phyloP scores from a whole-genome alignment of 345 rosid genomes.

The Arabis hirsuta region DNA sequence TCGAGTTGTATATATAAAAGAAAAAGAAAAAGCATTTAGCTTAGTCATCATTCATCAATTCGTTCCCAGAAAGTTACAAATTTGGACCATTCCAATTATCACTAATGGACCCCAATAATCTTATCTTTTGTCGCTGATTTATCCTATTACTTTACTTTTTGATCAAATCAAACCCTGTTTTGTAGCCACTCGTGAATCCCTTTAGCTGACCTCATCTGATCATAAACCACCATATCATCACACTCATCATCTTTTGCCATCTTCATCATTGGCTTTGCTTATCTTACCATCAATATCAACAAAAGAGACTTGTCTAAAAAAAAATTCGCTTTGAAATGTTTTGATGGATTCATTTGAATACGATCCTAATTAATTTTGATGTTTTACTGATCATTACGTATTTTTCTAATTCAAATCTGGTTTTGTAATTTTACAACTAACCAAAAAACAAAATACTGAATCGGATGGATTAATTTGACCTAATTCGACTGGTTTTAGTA shows the following conservation, averaged over 20 bases:
- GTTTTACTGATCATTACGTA: neutral
- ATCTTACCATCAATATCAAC: constrained; percentile 29
- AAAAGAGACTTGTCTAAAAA: neutral
- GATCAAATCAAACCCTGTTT: constrained; percentile 30
- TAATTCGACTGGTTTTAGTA: neutral
- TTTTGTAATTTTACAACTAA: neutral
- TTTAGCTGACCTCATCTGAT: constrained; percentile 9
- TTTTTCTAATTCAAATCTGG: too few relatives aligned
- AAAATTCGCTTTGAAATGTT: neutral
- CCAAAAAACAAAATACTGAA: neutral
- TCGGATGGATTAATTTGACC: neutral
- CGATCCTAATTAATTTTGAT: neutral
- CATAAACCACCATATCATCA: constrained; percentile 20
- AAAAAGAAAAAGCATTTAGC: constrained; percentile 28
- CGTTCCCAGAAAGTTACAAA: constrained; percentile 31
- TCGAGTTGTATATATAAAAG: constrained; percentile 34
- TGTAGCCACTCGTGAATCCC: constrained; percentile 22
- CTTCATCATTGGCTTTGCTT: constrained; percentile 23
- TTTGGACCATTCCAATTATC: constrained; percentile 40
- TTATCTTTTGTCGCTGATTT: constrained; percentile 32
- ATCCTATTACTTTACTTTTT: constrained; percentile 22
- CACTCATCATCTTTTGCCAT: constrained; percentile 40
- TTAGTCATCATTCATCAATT: constrained; percentile 40
- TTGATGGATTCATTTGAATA: neutral
- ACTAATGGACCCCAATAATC: constrained; percentile 34